Evolutionary conservation across 139 green algal genomes (phyloP), one percentile per base, ranked within the genome.

Genomic region (Yamagishiella unicocca): DNA sequence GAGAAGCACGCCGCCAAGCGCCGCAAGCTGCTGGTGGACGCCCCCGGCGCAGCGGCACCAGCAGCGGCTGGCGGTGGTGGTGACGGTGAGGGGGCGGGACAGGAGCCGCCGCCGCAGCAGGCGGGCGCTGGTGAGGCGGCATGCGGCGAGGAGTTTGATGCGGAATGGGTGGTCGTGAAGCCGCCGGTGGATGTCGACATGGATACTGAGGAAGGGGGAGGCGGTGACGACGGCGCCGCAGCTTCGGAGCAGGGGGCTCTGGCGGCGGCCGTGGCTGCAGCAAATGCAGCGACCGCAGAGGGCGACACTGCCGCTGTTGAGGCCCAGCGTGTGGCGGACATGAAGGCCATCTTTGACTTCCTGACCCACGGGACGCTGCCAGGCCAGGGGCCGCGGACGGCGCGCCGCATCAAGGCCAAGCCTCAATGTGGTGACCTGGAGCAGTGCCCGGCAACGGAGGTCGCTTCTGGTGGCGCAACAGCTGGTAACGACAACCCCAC

Each of bases 281-380:
- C 46, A 24, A n/a, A 31, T 6, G 21, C 27, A 61, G 58, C 38
- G 61, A 40, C 58, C n/a, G 33, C 37, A 40, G 38, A 35, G 1
- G 78, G 1, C 0, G 38, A 58, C 50, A n/a, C n/a, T n/a, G n/a
- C n/a, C n/a, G n/a, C 38, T 4, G 78, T 61, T 10, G 42, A 46
- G 79, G 61, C 79, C n/a, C 42, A 50, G 61, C 31, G 40, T 17
- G 42, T 76, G 10, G 61, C 79, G 29, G 79, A 85, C 40, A 76
- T 85, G 79, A 75, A 76, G 61, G 79, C 79, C 79, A 62, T 85
- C 43, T 85, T 85, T 54, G 62, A 71, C 61, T 85, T 76, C 58
- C 8, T 85, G 37, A 85, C 79, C 61, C 79, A 85, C 50, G 79
- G 79, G 37, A 85, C 79, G 8, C 33, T 85, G 19, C 78, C 78